Conservation (phyloP, 2,329 filamentous ascomycete genomes). For the Phaeomoniella chlamydospora region DNA sequence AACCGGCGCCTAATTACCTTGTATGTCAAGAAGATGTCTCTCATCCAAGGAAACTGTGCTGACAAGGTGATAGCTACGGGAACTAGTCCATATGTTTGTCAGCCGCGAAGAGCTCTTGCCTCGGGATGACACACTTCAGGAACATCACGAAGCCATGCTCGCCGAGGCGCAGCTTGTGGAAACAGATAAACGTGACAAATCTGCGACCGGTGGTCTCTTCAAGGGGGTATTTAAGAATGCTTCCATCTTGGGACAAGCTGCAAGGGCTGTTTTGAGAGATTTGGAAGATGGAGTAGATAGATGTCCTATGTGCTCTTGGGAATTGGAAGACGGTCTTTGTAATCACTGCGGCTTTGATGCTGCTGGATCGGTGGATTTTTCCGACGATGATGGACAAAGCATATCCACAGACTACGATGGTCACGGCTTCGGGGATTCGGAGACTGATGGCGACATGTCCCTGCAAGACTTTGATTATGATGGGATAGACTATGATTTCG, state of each 20-base stretch:
- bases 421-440: too few species aligned
- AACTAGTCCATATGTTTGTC: constrained; percentile 50
- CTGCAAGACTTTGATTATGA: constrained; percentile 7
- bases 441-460: constrained; percentile 4
- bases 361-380: constrained; percentile 9
- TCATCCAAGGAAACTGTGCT: constrained; percentile 3
- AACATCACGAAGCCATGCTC: constrained; percentile 41
- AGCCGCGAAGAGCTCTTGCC: constrained; percentile 46
- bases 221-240: constrained; percentile 40
- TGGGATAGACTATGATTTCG: constrained; percentile 4
- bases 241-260: constrained; percentile 8
- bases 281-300: constrained; percentile 45
- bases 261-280: constrained; percentile 33
- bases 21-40: constrained; percentile 21
- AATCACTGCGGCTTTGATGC: constrained; percentile 38
- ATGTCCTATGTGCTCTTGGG: constrained; percentile 48
- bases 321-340: constrained; percentile 48
- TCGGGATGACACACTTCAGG: constrained; percentile 46
- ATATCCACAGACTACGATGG: background rate
- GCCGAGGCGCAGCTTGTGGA: constrained; percentile 48
- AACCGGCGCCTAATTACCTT: constrained; percentile 51
- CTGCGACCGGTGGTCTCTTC: constrained; percentile 43
- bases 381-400: background rate
- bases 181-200: constrained; percentile 39
- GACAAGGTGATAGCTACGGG: constrained; percentile 35